Base-by-base conservation (phyloP, 2,329 filamentous ascomycete genomes). In the Aphanocladium album region DNA sequence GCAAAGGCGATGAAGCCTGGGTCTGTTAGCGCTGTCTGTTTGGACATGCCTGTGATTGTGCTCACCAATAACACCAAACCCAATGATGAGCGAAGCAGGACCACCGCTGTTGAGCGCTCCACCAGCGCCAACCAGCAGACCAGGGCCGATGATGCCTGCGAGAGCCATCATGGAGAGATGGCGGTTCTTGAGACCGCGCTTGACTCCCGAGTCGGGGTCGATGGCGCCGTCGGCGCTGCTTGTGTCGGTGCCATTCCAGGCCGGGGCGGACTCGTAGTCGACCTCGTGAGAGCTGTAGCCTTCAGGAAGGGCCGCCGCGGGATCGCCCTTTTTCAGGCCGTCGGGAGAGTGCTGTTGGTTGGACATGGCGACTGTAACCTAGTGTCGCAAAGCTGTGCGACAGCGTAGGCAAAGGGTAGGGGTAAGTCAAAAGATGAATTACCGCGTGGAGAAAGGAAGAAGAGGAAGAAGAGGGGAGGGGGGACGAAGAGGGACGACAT, bases 41-140 rank as follows among this genome's bases (percentile, higher is more conserved):
- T 45, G 27, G 2, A 23, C 33, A 14, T 23, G 12, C 23, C 25
- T 9, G 21, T 21, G 16, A 11, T 6, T 11, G 5, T 14, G 66
- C 69, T 57, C 68, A 76, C 74, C 89, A 64, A 91, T 88, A 30
- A 90, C 76, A 11, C 80, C 83, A 65, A 92, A 93, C 1, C 89
- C 89, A 68, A 92, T 90, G 39, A 92, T 71, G 53, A 91, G 74
- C 0, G 88, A 85, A 0, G 87, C 89, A 17, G 89, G 89, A 0
- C 89, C 89, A 60, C 88, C 89, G 46, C 80, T 83, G 14, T 82
- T 78, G 25, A 93, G 76, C 0, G 89, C 89, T 51, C 86, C 84
- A 39, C 89, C 89, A 2, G 87, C 82, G 17, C 89, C 89, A 58
- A 91, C 85, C 3, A 92, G 80, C 45, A 92, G 76, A 23, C 89